Evolutionary conservation across 805 yeast species (phyloP).

Genomic region (Nakazawaea wickerhamii): DNA sequence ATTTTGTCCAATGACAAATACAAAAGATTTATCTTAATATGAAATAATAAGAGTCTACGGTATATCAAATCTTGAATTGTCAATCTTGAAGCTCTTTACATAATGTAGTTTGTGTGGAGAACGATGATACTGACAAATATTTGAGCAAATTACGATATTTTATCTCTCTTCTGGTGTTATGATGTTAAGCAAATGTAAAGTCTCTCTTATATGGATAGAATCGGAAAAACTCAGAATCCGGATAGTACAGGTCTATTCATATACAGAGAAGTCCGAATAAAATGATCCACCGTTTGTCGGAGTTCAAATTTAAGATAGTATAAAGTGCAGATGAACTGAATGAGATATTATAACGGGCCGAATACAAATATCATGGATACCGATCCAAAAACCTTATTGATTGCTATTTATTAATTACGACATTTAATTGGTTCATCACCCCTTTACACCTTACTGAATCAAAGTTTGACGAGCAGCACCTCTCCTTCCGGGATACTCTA

Average conservation of each 20-base stretch:
- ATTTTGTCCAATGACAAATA: not conserved
- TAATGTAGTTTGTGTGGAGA: not conserved
- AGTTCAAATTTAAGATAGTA: too few species aligned
- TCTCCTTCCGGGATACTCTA: not conserved
- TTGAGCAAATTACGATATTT: too few species aligned
- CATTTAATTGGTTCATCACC: too few species aligned
- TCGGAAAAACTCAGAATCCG: not conserved
- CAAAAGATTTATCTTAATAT: not conserved
- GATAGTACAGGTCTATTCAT: not conserved
- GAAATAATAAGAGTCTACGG: too few species aligned
- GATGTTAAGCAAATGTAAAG: not conserved
- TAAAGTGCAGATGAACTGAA: too few species aligned
- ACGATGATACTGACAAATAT: not conserved
- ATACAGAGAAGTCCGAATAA: not conserved
- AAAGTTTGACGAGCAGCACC: not conserved
- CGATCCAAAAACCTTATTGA: too few species aligned
- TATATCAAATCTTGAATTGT: not conserved
- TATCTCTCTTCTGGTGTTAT: not conserved
- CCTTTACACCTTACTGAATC: too few species aligned
- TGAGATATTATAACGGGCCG: too few species aligned
- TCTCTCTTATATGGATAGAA: not conserved
- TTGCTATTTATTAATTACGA: too few species aligned
- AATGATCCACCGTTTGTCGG: too few species aligned
- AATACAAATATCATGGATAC: too few species aligned
- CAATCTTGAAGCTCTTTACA: not conserved